Evolutionary conservation across 2,329 filamentous ascomycete genomes (phyloP).

Genomic region (Claviceps sorghi): DNA sequence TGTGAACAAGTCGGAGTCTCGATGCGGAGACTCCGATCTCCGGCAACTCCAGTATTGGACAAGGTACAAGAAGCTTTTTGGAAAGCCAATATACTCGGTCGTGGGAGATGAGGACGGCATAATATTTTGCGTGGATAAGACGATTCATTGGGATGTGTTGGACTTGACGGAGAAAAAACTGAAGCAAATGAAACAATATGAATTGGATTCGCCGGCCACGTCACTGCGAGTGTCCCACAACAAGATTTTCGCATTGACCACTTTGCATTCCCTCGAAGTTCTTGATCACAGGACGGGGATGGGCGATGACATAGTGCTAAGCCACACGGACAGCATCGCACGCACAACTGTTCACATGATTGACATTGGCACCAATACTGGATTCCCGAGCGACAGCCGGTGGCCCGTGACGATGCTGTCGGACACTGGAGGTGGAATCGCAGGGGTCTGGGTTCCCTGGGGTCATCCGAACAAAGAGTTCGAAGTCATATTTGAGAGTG

Average conservation of each 20-base stretch:
- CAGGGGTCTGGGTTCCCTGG: slow-evolving; percentile 37
- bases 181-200: slow-evolving; percentile 28
- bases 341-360: slow-evolving; percentile 32
- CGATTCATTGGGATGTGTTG: slow-evolving; percentile 41
- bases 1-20: slow-evolving; percentile 18
- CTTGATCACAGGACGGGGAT: slow-evolving; percentile 31
- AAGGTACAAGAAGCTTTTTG: slow-evolving; percentile 31
- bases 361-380: slow-evolving; percentile 22
- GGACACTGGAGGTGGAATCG: slow-evolving; percentile 30
- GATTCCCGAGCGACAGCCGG: slow-evolving; percentile 10
- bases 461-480: slow-evolving; percentile 26
- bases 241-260: slow-evolving; percentile 37
- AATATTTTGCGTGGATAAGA: slow-evolving; percentile 38
- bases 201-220: slow-evolving; percentile 38
- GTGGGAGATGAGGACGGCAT: slow-evolving; percentile 40
- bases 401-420: slow-evolving; percentile 33
- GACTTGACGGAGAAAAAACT: slow-evolving; percentile 37
- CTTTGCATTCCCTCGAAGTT: slow-evolving; percentile 39
- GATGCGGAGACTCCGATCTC: slow-evolving; percentile 7
- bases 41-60: slow-evolving; percentile 35
- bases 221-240: slow-evolving; percentile 32
- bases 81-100: slow-evolving; percentile 39
- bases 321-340: slow-evolving; percentile 32
- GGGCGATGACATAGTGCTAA: slow-evolving; percentile 21
- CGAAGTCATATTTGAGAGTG: slow-evolving; percentile 38